Evolutionary conservation across 148 eudicot genomes (phyloP), one percentile per base, ranked within the genome.

Genomic region (Bassia scoparia): DNA sequence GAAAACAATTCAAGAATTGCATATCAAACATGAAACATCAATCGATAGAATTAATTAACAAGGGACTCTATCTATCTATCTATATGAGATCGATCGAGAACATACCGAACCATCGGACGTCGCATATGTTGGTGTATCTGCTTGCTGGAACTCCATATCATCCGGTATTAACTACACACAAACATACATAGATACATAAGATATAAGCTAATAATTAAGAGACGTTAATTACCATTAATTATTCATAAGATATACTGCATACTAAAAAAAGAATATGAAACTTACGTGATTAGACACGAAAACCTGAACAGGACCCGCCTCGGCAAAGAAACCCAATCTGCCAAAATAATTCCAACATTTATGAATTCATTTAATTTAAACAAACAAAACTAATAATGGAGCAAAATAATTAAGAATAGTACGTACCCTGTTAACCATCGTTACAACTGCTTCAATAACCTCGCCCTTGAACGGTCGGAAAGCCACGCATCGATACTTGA

Each of bases 261-360:
- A n/a, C n/a, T n/a, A n/a, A n/a, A n/a, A n/a, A n/a, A n/a, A n/a
- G n/a, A n/a, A n/a, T n/a, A n/a, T n/a, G 8, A 24, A 15, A 81
- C 94, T 86, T 76, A 93, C 98, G 74, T 94, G 98, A 80, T 88
- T 89, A 23, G 98, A 94, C 31, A 94, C 98, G 63, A 94, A 94
- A 55, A 91, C 85, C 79, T 94, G 98, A 58, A 94, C 98, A 27
- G 98, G 98, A 41, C 97, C 98, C 7, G 96, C 96, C 80, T 94
- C 97, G 38, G 98, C 97, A 18, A 94, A 94, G 79, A 94, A 94
- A 9, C 98, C 98, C 98, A n/a, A 94, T 94, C 98, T 93, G 89
- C 84, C 73, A 82, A n/a, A n/a, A n/a, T n/a, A 62, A 69, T 31
- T 52, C 58, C 67, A 54, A 75, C 37, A 63, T 1, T 13, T 8